Evolutionary conservation across 768 basidiomycete genomes (phyloP), one percentile per base, ranked within the genome.

Genomic region (Tylopilus vinaceipallidus): DNA sequence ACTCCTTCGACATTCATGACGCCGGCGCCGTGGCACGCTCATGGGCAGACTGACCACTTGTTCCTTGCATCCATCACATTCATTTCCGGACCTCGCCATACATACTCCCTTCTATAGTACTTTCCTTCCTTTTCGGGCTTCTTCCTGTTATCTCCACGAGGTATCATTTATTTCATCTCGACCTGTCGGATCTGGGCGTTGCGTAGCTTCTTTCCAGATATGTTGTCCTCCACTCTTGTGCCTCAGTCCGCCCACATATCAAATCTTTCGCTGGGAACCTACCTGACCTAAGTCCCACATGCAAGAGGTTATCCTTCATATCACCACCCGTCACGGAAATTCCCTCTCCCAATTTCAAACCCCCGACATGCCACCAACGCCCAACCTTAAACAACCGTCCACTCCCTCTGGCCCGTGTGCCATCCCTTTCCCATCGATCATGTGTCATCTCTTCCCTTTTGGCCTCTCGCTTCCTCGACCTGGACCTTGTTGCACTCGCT

Each of bases 1-100:
- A 68, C 45, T 47, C 56, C 49, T 70, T 68, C 53, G 56, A 23
- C 5, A 60, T 68, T 40, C 52, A 43, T 48, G 66, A 68, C 47
- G 64, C 68, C 47, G 66, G 66, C 32, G 62, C 68, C 19, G 67
- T 68, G 36, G 67, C 66, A 58, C 62, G 66, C 42, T 68, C 66
- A 24, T 68, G 66, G 66, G 66, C 53, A 11, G 66, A 70, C 58
- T 70, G 47, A 68, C 42, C 50, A 16, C 24, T 37, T 47, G 23
- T 47, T 17, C 24, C 30, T 56, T 48, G 49, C n/a, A n/a, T 54
- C 46, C 34, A 53, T 58, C 67, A 54, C 68, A 20, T 57, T 70
- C 68, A 63, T 64, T 67, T 63, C 60, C 66, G 66, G 59, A 57
- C 61, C 50, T 52, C 52, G 29, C 48, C 59, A 57, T 51, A 42